Conservation (phyloP, 208 protist species). For the Trypanosoma boissoni region DNA sequence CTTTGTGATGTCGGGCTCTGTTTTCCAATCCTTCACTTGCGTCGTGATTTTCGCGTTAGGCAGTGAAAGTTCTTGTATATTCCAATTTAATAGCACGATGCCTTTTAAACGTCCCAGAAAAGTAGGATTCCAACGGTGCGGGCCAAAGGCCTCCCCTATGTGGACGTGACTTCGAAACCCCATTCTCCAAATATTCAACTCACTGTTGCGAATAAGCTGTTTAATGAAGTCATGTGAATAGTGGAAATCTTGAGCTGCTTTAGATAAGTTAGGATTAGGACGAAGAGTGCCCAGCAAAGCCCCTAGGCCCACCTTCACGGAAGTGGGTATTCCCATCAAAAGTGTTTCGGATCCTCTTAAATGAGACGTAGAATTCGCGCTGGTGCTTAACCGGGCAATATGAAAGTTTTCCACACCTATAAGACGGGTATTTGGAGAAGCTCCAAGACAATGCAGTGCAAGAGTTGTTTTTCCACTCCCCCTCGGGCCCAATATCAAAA, state of each 20-base stretch:
- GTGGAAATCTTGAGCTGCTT: constrained; percentile 14
- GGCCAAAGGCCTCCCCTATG: constrained; percentile 34
- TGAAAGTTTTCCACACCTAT: constrained; percentile 58
- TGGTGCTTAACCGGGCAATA: no score
- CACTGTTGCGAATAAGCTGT: constrained; percentile 42
- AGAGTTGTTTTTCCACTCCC: constrained; percentile 71
- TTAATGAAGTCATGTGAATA: constrained; percentile 9
- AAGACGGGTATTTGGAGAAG: constrained; percentile 29
- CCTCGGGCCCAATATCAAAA: constrained; percentile 52
- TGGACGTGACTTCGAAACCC: constrained; percentile 29
- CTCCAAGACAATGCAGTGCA: constrained; percentile 61
- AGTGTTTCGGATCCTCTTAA: constrained; percentile 7
- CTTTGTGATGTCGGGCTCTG: not conserved
- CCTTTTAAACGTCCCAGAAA: constrained; percentile 35
- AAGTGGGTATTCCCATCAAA: constrained; percentile 38
- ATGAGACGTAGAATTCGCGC: no score
- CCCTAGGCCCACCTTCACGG: constrained; percentile 48
- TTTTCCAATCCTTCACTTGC: constrained; percentile 9
- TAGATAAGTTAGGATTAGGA: constrained; percentile 45
- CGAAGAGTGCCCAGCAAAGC: constrained; percentile 61
- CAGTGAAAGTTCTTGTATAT: constrained; percentile 26
- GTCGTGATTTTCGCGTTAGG: not conserved
- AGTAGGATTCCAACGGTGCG: constrained; percentile 37
- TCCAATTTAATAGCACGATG: constrained; percentile 65
- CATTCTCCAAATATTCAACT: constrained; percentile 58